These are phyloP conservation scores for Cordyceps sp. DNA, from an alignment of 2,329 filamentous ascomycete species.

Conservation along the genomic window DNA sequence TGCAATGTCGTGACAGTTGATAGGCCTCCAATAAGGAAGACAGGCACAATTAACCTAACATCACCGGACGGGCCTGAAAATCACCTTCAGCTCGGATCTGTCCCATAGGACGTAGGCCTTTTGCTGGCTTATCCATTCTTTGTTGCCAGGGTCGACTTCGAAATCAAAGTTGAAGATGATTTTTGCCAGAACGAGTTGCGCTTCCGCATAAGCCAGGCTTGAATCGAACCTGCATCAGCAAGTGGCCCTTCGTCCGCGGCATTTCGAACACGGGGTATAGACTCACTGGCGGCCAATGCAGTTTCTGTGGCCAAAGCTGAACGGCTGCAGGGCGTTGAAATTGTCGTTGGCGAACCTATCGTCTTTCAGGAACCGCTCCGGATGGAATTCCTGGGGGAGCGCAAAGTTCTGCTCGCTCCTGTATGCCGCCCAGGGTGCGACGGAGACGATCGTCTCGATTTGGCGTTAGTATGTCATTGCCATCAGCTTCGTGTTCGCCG, in stretches of 20 bases:
- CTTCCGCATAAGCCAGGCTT: slow-evolving; percentile 6
- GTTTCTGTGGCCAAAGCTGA: slow-evolving; percentile 28
- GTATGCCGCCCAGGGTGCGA: slow-evolving; percentile 9
- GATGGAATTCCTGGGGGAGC: slow-evolving; percentile 23
- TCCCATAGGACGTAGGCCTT: neutral
- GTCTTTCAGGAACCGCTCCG: slow-evolving; percentile 25
- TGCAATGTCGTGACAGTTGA: too few relatives aligned
- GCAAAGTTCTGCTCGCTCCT: slow-evolving; percentile 23
- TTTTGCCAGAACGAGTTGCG: neutral
- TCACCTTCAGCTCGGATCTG: neutral
- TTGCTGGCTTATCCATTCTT: neutral
- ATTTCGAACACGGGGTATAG: neutral
- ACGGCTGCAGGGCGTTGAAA: slow-evolving; percentile 25
- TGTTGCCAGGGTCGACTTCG: neutral
- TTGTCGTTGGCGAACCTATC: slow-evolving; percentile 19
- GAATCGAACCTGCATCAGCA: neutral
- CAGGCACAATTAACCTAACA: too few relatives aligned
- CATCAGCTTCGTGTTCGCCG: neutral
- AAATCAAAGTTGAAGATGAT: neutral
- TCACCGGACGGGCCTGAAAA: too few relatives aligned
- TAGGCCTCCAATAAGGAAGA: too few relatives aligned
- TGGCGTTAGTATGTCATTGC: neutral
- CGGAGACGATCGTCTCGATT: neutral
- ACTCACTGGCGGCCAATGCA: slow-evolving; percentile 29
- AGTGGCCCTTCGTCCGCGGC: neutral